Conservation (phyloP, 305 asterid species). For the Fraxinus albicans region DNA sequence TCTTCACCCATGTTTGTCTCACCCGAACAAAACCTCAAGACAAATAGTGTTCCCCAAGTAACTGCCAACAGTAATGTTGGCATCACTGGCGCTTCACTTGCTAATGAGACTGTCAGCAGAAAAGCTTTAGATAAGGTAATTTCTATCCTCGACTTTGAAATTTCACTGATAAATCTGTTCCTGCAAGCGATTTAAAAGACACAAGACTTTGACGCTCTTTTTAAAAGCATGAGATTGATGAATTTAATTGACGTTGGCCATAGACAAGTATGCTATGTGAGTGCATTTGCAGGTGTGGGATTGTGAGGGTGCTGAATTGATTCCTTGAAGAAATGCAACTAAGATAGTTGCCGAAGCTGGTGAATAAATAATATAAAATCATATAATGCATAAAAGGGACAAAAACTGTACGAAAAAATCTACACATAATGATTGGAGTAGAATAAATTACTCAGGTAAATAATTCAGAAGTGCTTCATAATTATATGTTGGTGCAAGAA, state of each 20-base stretch:
- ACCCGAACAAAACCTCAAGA: conserved; percentile 43
- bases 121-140: conserved; percentile 95
- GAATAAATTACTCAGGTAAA: background rate
- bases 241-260: background rate
- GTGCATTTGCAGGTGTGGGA: background rate
- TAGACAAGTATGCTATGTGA: background rate
- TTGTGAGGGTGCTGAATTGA: background rate
- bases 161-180: background rate
- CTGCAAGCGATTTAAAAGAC: background rate
- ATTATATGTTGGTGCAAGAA: background rate
- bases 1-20: conserved; percentile 30
- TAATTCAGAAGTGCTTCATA: background rate
- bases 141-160: background rate
- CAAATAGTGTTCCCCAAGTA: conserved; percentile 40
- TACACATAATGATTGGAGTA: background rate
- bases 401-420: background rate
- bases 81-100: conserved; percentile 34
- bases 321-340: background rate
- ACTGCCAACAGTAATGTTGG: conserved; percentile 34
- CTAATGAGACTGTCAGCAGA: conserved; percentile 79
- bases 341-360: background rate
- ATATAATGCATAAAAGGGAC: background rate
- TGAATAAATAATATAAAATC: background rate
- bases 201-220: background rate
- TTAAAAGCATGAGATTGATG: background rate